phyloP scores from a whole-genome alignment of 805 yeast species.

The Millerago galiae region DNA sequence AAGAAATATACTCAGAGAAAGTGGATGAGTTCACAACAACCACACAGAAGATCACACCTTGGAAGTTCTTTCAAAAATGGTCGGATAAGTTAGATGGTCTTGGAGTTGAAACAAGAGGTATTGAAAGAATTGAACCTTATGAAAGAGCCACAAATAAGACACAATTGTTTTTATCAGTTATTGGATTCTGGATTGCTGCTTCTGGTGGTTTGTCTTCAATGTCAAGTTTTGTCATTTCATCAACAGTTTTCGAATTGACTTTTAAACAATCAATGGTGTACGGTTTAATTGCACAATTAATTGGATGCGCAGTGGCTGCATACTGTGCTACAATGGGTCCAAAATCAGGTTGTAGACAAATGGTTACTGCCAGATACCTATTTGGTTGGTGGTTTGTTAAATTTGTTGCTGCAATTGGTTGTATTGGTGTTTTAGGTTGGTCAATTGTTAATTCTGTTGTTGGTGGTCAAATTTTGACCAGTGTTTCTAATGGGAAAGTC shows the following conservation, averaged over 20 bases:
- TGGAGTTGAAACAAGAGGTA: conserved; percentile 75
- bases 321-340: conserved; percentile 88
- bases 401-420: conserved; percentile 62
- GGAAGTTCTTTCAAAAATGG: conserved; percentile 22
- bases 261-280: conserved; percentile 55
- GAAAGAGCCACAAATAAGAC: conserved; percentile 43
- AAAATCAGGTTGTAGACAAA: conserved; percentile 81
- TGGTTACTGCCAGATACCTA: conserved; percentile 73
- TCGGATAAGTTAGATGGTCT: conserved; percentile 44
- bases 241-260: conserved; percentile 62
- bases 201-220: conserved; percentile 86
- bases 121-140: conserved; percentile 64
- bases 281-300: conserved; percentile 55
- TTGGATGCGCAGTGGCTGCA: conserved; percentile 76
- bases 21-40: background rate
- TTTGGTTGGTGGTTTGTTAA: conserved; percentile 87
- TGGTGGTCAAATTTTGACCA: conserved; percentile 76
- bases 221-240: conserved; percentile 77
- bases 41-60: conserved; percentile 15
- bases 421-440: conserved; percentile 86
- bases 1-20: conserved; percentile 6
- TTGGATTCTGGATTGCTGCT: conserved; percentile 80
- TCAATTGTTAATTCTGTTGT: conserved; percentile 84
- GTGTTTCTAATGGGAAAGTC: conserved; percentile 57
- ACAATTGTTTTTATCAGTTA: conserved; percentile 38